Conservation (phyloP, 2,329 filamentous ascomycete genomes). For the Neopestalotiopsis sp. region DNA sequence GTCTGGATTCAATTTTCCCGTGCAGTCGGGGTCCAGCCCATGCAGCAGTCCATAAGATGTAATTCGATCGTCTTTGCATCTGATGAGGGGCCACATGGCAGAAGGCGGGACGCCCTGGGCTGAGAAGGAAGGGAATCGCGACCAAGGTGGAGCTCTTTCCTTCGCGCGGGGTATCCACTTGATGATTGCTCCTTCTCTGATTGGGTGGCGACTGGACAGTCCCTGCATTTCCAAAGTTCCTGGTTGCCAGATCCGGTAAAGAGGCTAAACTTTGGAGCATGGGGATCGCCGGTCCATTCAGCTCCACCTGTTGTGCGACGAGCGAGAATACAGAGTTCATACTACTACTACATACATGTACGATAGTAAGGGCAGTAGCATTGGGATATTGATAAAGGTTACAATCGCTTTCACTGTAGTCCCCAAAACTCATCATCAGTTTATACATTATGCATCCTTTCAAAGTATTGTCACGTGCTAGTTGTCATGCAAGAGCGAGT, state of each 20-base stretch:
- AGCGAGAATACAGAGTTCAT: no score
- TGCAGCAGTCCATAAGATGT: no score
- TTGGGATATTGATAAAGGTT: no score
- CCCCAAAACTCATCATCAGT: no score
- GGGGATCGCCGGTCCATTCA: background rate
- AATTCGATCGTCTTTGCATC: background rate
- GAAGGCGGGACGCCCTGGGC: background rate
- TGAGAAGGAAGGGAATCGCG: background rate
- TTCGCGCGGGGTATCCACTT: background rate
- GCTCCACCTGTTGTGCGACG: background rate
- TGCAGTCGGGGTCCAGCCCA: no score
- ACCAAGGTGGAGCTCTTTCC: background rate
- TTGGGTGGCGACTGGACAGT: background rate
- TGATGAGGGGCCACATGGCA: no score
- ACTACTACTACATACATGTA: no score
- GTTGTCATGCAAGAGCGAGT: no score
- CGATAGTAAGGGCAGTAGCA: no score
- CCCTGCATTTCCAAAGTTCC: constrained; percentile 15
- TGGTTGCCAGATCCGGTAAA: constrained; percentile 10
- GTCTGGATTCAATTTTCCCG: background rate
- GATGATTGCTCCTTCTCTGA: background rate
- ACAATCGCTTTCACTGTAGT: no score
- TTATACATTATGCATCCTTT: no score
- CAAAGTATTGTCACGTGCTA: no score
- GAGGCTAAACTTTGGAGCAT: background rate